Evolutionary conservation across 345 rosid genomes (phyloP).

Genomic region (Lepidium didymum): DNA sequence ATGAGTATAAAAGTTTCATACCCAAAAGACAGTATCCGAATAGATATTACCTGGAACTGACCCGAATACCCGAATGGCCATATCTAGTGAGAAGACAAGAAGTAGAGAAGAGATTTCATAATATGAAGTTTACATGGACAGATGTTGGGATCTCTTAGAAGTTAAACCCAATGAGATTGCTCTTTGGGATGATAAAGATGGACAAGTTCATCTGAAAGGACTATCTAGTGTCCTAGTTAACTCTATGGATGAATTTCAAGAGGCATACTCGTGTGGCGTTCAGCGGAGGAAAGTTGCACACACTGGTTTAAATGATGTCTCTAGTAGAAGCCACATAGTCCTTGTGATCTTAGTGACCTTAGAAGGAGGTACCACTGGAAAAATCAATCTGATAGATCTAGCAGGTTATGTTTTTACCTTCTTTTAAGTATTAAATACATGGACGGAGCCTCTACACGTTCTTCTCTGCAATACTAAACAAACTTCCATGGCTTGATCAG

Average conservation of each 20-base stretch:
- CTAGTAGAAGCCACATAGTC: constrained; percentile 91
- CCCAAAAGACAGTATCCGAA: no score
- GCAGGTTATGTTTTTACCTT: constrained; percentile 46
- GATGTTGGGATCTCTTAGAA: constrained; percentile 79
- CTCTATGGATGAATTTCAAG: constrained; percentile 54
- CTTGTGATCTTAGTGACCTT: constrained; percentile 62
- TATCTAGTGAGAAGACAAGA: constrained; percentile 41
- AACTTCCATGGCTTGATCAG: constrained; percentile 21
- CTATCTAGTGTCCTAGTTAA: constrained; percentile 48
- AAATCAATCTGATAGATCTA: constrained; percentile 86
- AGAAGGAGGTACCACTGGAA: constrained; percentile 41
- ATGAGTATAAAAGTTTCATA: no score
- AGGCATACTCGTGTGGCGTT: constrained; percentile 49
- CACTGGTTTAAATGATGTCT: constrained; percentile 77
- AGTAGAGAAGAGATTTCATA: constrained; percentile 63
- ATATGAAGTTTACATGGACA: constrained; percentile 88
- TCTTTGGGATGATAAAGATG: constrained; percentile 64
- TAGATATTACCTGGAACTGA: no score
- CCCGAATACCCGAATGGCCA: no score
- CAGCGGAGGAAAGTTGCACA: constrained; percentile 76
- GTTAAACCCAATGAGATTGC: constrained; percentile 47
- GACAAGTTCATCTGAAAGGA: constrained; percentile 73
- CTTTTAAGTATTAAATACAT: neutral
- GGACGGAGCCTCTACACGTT: neutral
- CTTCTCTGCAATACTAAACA: neutral